These are phyloP conservation scores for Beauveria varroae DNA, from an alignment of 2,329 filamentous ascomycete species.

Conservation along the genomic window DNA sequence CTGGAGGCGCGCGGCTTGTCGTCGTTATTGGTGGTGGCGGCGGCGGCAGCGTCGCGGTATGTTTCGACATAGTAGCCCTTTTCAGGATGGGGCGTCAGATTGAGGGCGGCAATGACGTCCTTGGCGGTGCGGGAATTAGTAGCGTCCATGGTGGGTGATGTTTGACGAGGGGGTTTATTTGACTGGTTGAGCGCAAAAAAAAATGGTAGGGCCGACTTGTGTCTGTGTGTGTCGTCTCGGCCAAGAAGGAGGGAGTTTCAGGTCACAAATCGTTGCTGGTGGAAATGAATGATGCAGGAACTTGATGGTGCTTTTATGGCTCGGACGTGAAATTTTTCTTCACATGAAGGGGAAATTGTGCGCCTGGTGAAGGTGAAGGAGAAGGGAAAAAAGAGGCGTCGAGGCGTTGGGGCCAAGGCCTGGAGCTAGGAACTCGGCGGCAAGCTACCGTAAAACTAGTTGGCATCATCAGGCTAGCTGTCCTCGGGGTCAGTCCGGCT, in stretches of 20 bases:
- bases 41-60: constrained; percentile 30
- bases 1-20: constrained; percentile 37
- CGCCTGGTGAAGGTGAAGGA: not conserved
- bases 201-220: not conserved
- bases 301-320: not conserved
- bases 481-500: no score
- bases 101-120: constrained; percentile 35
- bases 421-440: not conserved
- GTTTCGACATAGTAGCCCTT: constrained; percentile 43
- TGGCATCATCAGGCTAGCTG: not conserved
- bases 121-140: constrained; percentile 28
- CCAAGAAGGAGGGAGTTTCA: no score
- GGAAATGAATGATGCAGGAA: not conserved
- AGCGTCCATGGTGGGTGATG: constrained; percentile 1
- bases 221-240: not conserved
- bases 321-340: not conserved
- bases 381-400: not conserved
- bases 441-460: not conserved
- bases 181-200: not conserved
- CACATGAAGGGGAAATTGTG: no score
- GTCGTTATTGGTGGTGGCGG: constrained; percentile 34
- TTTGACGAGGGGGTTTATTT: not conserved
- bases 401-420: not conserved
- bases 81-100: constrained; percentile 36
- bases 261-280: not conserved